phyloP scores from a whole-genome alignment of 768 basidiomycete species.

The Rhizopogon rudus region DNA sequence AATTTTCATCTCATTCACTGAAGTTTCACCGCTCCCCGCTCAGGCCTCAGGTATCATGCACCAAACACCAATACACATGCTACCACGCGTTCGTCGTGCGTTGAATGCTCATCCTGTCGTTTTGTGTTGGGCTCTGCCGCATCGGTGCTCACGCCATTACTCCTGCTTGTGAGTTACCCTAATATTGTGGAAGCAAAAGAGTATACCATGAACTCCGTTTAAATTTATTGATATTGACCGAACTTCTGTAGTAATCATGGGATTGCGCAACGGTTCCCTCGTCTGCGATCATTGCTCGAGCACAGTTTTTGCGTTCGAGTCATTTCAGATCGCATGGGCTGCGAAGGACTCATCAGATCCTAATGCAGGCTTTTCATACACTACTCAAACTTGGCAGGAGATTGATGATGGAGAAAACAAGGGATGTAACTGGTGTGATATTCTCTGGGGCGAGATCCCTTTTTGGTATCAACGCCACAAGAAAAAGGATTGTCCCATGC shows the following conservation, averaged over 20 bases:
- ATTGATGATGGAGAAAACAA: background rate
- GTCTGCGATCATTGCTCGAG: background rate
- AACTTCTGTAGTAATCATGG: background rate
- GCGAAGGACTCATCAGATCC: background rate
- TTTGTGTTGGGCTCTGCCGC: too few relatives aligned
- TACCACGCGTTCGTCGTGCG: too few relatives aligned
- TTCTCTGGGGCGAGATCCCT: conserved; percentile 1
- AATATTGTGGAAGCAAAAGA: too few relatives aligned
- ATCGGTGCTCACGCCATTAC: too few relatives aligned
- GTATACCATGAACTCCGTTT: background rate
- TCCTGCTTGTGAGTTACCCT: too few relatives aligned
- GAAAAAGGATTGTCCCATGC: background rate
- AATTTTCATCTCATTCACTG: too few relatives aligned
- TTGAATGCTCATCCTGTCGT: too few relatives aligned
- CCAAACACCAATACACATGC: too few relatives aligned
- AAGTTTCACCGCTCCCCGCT: too few relatives aligned
- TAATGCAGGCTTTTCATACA: background rate
- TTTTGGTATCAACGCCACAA: background rate
- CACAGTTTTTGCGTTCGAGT: background rate
- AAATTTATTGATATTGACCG: background rate
- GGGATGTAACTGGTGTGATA: conserved; percentile 1
- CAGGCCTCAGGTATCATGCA: too few relatives aligned
- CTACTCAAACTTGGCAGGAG: conserved; percentile 3
- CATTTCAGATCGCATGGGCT: conserved; percentile 1
- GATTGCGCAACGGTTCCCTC: background rate